Conservation (phyloP, 768 basidiomycete species). For the Lactarius psammicola region DNA sequence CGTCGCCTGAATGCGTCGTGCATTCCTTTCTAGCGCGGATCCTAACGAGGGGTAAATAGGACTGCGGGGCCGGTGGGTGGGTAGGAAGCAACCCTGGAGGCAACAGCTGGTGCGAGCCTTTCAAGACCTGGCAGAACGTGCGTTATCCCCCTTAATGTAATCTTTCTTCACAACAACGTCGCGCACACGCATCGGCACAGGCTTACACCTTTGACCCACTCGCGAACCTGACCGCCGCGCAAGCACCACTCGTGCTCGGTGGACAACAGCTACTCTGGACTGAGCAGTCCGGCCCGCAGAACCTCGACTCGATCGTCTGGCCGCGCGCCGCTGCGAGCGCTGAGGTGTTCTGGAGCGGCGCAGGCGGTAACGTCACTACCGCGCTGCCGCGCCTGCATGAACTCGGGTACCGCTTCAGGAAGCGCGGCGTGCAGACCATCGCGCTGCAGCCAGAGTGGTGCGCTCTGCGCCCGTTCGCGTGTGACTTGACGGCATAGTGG, state of each 20-base stretch:
- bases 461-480: slow-evolving; percentile 36
- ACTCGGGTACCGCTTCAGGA: slow-evolving; percentile 37
- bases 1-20: slow-evolving; percentile 16
- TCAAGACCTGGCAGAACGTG: slow-evolving; percentile 79
- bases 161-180: slow-evolving; percentile 1
- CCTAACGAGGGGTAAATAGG: too few species aligned
- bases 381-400: slow-evolving; percentile 66
- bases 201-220: slow-evolving; percentile 73
- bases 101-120: slow-evolving; percentile 74
- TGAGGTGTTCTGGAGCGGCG: slow-evolving; percentile 76
- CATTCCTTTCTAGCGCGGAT: neutral
- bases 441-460: slow-evolving; percentile 45
- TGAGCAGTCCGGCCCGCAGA: slow-evolving; percentile 68
- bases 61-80: too few species aligned
- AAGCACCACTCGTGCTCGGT: slow-evolving; percentile 61
- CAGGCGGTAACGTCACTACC: slow-evolving; percentile 34
- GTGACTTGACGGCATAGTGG: neutral
- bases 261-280: slow-evolving; percentile 73
- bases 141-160: slow-evolving; percentile 2
- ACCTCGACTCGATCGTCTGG: slow-evolving; percentile 69
- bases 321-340: slow-evolving; percentile 69
- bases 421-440: slow-evolving; percentile 37
- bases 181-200: slow-evolving; percentile 35
- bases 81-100: too few species aligned
- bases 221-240: slow-evolving; percentile 47